A percentile compares a stretch with the other conserved stretches of the same genome.
Conservation (phyloP, 768 basidiomycete species). For the Rhizopogon vesiculosus region DNA sequence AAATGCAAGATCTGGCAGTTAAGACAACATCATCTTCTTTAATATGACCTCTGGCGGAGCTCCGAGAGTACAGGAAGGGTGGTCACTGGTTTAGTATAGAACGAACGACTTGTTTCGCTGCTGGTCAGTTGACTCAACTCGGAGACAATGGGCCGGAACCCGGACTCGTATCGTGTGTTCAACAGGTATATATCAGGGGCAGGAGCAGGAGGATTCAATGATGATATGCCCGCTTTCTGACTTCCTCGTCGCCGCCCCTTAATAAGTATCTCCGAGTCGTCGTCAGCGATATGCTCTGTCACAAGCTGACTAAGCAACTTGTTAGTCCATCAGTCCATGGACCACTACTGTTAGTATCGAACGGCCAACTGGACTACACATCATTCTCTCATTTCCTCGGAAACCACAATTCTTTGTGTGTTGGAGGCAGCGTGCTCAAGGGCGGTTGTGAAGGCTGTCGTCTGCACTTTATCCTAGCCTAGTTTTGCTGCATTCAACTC, state of each 20-base stretch:
- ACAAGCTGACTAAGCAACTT: not conserved
- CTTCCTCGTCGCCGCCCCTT: no score
- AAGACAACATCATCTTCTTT: not conserved
- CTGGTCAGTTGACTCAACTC: not conserved
- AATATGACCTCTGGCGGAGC: not conserved
- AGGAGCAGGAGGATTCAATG: no score
- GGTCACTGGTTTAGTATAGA: no score
- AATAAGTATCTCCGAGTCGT: no score
- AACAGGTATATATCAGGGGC: no score
- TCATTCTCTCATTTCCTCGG: not conserved
- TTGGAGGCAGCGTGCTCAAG: not conserved
- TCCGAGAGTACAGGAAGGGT: not conserved
- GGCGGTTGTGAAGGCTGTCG: not conserved
- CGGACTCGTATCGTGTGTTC: not conserved
- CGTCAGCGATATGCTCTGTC: not conserved
- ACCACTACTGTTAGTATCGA: not conserved
- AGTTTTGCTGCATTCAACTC: not conserved
- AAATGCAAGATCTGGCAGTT: not conserved
- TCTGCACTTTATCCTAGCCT: not conserved
- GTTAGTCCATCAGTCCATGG: not conserved
- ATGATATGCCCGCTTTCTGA: no score
- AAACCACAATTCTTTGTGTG: not conserved
- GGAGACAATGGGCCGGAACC: not conserved
- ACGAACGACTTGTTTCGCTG: not conserved
- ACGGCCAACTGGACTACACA: not conserved